Base-by-base conservation (phyloP, 805 yeast genomes). In the Wickerhamomyces bovis region DNA sequence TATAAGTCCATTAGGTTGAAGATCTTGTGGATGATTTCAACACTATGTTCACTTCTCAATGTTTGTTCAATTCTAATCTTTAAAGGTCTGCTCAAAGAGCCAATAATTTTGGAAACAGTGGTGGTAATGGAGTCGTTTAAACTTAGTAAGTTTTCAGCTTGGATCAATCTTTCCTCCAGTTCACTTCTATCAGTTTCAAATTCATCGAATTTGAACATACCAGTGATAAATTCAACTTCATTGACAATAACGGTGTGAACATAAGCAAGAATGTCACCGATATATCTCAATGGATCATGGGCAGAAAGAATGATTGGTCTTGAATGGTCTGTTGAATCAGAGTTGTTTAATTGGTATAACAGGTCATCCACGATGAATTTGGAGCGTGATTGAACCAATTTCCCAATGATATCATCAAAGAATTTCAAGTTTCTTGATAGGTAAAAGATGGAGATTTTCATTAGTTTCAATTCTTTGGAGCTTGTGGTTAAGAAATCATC, bases 221-320 rank as follows among this genome's bases (percentile, higher is more conserved):
- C 73, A 9, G 73, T 73, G 22, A 92, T 73, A 26, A 83, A 72
- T 59, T 94, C 99, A 38, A 81, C 75, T 63, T 94, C 99, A 65
- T 88, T 87, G 4, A 89, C 95, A 26, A 89, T 81, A 5, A 87
- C 75, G 2, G 90, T 78, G 61, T 94, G 97, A 2, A 89, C 75
- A 69, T 85, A 86, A 0, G 98, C 98, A 35, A 94, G 68, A 28
- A 94, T 73, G 61, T 89, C 97, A 22, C 97, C 95, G 16, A 88
- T 71, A 53, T 82, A 90, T 46, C 96, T 72, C 22, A 81, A 71
- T 1, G 97, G 86, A 61, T 92, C 96, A 61, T 85, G 85, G 0
- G 86, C 83, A 9, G 83, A 77, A 39, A 83, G 66, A 26, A 79
- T 74, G 20, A 88, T 70, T 1, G 89, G 85, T 46, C 67, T 66